Percentiles rank a stretch among this genome's conserved stretches.
These are phyloP conservation scores for Heliamphora exappendiculata DNA, from an alignment of 148 eudicot species.

Conservation along the genomic window DNA sequence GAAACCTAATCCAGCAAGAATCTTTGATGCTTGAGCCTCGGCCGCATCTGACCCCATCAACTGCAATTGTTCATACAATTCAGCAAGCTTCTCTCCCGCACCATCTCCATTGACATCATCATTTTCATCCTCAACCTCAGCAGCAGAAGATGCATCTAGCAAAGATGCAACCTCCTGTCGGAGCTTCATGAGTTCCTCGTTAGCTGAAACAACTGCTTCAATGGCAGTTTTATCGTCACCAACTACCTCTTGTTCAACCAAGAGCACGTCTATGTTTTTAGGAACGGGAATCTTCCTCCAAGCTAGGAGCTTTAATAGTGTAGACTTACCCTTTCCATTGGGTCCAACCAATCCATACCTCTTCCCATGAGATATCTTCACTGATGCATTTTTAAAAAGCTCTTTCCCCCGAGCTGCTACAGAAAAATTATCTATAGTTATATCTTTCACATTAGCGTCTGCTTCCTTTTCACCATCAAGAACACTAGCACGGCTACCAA, in stretches of 20 bases:
- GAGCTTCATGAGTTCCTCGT: slow-evolving; percentile 44
- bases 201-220: slow-evolving; percentile 36
- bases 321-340: slow-evolving; percentile 59
- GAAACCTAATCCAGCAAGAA: slow-evolving; percentile 54
- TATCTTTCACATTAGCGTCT: slow-evolving; percentile 50
- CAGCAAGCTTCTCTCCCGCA: slow-evolving; percentile 49
- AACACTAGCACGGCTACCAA: slow-evolving; percentile 37
- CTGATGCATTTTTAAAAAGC: slow-evolving; percentile 45
- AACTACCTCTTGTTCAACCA: slow-evolving; percentile 16
- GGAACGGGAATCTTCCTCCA: slow-evolving; percentile 17
- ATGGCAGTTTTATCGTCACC: slow-evolving; percentile 13
- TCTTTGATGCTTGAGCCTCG: slow-evolving; percentile 59
- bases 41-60: slow-evolving; percentile 56
- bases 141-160: slow-evolving; percentile 31
- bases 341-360: slow-evolving; percentile 64
- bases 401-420: slow-evolving; percentile 58
- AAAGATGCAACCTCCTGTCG: slow-evolving; percentile 43
- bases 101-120: slow-evolving; percentile 14
- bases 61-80: slow-evolving; percentile 43
- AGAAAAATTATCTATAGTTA: slow-evolving; percentile 42
- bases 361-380: slow-evolving; percentile 56
- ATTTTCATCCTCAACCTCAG: slow-evolving; percentile 18
- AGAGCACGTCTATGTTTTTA: slow-evolving; percentile 12
- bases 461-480: slow-evolving; percentile 51
- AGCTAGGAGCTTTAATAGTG: slow-evolving; percentile 44